Base-by-base conservation (phyloP, 1,284 basidiomycete genomes). In the Phylloporus sp. region DNA sequence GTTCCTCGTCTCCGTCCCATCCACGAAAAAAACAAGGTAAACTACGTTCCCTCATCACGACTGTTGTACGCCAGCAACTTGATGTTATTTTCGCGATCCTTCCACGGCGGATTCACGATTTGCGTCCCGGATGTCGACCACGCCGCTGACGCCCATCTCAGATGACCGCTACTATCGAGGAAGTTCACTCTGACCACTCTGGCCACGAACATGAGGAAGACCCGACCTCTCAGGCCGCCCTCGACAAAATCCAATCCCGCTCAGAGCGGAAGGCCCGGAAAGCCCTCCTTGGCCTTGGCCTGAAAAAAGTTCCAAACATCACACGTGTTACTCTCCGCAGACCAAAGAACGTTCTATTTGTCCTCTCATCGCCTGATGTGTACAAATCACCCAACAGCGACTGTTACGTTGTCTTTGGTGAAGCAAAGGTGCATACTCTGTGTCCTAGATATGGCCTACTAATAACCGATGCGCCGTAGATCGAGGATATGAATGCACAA, bases 361-460 rank as follows among this genome's bases (percentile, higher is more conserved):
- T 98, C 67, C 88, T 99, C 72, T 88, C 94, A 66, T 84, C 92
- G 64, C 97, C 98, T 59, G 97, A 99, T 71, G 97, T 99, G 60
- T 99, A 95, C 91, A 98, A 98, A 85, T 96, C 95, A 58, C 90
- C 93, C 58, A 94, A 94, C 81, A 96, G 94, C 74, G 98, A 99
- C 81, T 95, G 93, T 81, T 98, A 99, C 86, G 95, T 99, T 77
- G 95, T 99, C 69, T 99, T 98, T 73, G 97, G 97, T 71, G 97
- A 99, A 84, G 96, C 95, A 70, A 98, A 96, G 87, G 90, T 91
- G 18, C 34, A 60, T 65, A 51, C 64, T 68, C 60, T 66, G 28
- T 60, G 29, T 64, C 64, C 61, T 60, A 46, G 56, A 26, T 39
- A 42, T 47, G 32, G 52, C n/a, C n/a, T n/a, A 18, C 34, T 11